Conservation (phyloP, 331 rosid genomes). For the Pyracantha coccinea region DNA sequence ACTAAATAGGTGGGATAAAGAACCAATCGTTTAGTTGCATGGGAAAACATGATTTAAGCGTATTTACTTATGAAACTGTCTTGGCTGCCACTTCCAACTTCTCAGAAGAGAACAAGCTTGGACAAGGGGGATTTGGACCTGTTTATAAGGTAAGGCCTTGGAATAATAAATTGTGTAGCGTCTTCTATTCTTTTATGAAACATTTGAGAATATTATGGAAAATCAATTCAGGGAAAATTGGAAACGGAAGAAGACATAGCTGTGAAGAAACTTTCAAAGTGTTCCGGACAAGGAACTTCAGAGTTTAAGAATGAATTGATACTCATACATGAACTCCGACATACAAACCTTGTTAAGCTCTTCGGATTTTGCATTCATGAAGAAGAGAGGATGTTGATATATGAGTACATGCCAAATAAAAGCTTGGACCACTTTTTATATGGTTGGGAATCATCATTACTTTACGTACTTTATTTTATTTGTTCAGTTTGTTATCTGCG, state of each 20-base stretch:
- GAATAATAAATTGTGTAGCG: background rate
- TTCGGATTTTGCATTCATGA: background rate
- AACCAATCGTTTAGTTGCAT: background rate
- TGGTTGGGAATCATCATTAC: background rate
- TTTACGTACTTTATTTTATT: background rate
- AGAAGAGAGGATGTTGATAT: background rate
- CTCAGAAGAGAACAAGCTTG: background rate
- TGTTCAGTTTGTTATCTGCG: too few relatives aligned
- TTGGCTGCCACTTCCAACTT: background rate
- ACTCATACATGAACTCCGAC: slow-evolving; percentile 1
- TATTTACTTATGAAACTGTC: background rate
- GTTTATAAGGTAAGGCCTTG: slow-evolving; percentile 7
- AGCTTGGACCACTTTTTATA: slow-evolving; percentile 5
- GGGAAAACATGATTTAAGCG: background rate
- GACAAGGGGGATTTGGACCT: slow-evolving; percentile 7
- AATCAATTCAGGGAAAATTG: background rate
- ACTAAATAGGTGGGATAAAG: background rate
- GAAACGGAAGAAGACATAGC: background rate
- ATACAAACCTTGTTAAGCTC: slow-evolving; percentile 4
- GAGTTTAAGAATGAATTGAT: slow-evolving; percentile 7
- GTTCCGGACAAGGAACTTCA: background rate
- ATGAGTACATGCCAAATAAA: slow-evolving; percentile 3
- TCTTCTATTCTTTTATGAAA: background rate
- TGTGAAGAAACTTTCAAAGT: background rate
- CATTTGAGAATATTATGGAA: background rate